Evolutionary conservation across 1,139 yeast species (phyloP).

Genomic region (Sugiyamaella castrensis): DNA sequence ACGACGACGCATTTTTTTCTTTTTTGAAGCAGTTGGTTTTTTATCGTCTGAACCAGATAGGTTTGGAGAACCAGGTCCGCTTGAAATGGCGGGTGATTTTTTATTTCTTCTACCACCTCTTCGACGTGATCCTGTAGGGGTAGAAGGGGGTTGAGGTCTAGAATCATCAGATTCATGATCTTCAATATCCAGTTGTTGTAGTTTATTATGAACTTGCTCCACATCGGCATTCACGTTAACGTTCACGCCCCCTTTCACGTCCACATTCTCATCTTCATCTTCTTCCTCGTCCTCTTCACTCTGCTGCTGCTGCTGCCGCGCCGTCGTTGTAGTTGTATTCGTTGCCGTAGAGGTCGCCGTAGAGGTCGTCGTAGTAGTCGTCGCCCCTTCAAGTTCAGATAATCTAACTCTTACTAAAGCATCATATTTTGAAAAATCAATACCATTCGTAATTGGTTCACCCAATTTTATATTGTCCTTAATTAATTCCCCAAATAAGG

Average conservation of each 20-base stretch:
- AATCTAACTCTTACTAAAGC: constrained; percentile 37
- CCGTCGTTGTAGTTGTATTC: not conserved
- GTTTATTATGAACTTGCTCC: constrained; percentile 6
- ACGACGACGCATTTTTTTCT: constrained; percentile 47
- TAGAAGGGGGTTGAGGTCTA: not conserved
- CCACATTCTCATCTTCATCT: no score
- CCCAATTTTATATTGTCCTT: constrained; percentile 18
- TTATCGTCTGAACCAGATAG: constrained; percentile 20
- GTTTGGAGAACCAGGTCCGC: constrained; percentile 13
- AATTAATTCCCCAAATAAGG: constrained; percentile 32
- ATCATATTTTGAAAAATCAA: constrained; percentile 32
- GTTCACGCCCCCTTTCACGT: no score
- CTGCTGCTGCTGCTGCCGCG: not conserved
- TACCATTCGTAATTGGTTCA: constrained; percentile 14
- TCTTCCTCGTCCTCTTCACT: no score
- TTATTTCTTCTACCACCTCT: constrained; percentile 23
- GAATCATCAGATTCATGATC: constrained; percentile 24
- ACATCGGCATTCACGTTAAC: no score
- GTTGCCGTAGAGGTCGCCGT: no score
- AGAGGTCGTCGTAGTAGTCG: not conserved
- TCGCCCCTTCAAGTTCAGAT: constrained; percentile 11
- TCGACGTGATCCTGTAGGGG: constrained; percentile 12
- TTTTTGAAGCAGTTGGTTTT: constrained; percentile 21
- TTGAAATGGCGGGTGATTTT: constrained; percentile 10
- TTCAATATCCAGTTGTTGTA: constrained; percentile 19